A percentile compares a stretch with the other conserved stretches of the same genome.
These are phyloP conservation scores for Diplodia mutila DNA, from an alignment of 2,329 filamentous ascomycete species.

Conservation along the genomic window DNA sequence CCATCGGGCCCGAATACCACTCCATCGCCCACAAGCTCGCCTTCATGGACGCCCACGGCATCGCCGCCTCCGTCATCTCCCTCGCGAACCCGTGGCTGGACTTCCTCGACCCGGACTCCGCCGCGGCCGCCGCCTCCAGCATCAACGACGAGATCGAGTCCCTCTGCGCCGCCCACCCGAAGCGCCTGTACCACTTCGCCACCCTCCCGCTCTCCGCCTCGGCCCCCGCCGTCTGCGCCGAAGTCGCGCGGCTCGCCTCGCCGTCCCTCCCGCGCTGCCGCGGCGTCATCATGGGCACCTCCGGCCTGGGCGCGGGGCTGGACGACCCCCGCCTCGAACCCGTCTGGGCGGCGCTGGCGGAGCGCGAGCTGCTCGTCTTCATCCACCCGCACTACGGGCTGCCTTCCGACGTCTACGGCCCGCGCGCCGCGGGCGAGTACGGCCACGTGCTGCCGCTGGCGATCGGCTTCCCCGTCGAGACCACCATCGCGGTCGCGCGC, in stretches of 20 bases:
- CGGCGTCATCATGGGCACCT: constrained; percentile 87
- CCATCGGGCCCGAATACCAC: constrained; percentile 81
- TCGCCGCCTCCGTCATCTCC: constrained; percentile 82
- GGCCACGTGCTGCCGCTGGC: constrained; percentile 87
- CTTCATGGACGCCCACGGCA: constrained; percentile 85
- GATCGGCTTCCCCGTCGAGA: constrained; percentile 88
- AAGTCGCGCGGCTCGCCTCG: constrained; percentile 65
- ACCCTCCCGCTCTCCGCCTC: constrained; percentile 76
- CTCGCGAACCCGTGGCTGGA: constrained; percentile 95
- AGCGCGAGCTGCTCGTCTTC: constrained; percentile 70
- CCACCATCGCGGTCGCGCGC: constrained; percentile 83
- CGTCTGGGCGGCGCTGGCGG: constrained; percentile 71
- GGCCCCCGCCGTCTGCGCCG: constrained; percentile 61
- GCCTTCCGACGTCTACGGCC: constrained; percentile 77
- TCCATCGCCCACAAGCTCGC: constrained; percentile 77
- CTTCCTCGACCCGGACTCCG: constrained; percentile 68
- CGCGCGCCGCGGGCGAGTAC: constrained; percentile 70
- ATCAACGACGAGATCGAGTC: constrained; percentile 79
- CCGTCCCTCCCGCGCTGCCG: constrained; percentile 66
- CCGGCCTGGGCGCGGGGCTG: constrained; percentile 74
- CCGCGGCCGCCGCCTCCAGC: constrained; percentile 63
- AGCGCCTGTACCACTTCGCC: constrained; percentile 80
- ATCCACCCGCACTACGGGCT: constrained; percentile 92
- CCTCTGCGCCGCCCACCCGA: constrained; percentile 69
- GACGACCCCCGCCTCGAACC: constrained; percentile 76